Evolutionary conservation across 1,284 basidiomycete species (phyloP), one percentile per base, ranked within the genome.

Genomic region (Caloboletus inedulis): DNA sequence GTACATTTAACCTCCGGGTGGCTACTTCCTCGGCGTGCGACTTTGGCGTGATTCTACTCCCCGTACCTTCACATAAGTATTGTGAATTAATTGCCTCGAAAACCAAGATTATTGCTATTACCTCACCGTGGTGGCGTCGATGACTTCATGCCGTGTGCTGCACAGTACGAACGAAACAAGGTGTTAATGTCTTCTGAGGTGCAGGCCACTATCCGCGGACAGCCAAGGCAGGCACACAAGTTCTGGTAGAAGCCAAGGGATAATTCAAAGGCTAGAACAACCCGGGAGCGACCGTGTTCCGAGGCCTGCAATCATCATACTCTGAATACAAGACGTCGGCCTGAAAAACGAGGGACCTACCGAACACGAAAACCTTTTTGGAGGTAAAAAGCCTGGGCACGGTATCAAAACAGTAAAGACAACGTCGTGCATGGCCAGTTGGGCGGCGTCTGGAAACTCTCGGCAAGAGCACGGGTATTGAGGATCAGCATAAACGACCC

Each of bases 121-220:
- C 53, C 46, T 47, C 60, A 54, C 35, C 12, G 21, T 37, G 2
- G 25, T 35, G 34, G 9, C 31, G 21, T 21, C 27, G 10, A 37
- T 44, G 27, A 43, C 37, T 12, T 25, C 5, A 45, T 41, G 23
- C 18, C 4, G 9, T 30, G 36, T 33, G 30, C 25, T 25, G 34
- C 10, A 8, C 4, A 13, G 10, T 8, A 49, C 16, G 30, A 25
- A 33, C 36, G 23, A 23, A 29, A 29, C 27, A 21, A 29, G 7
- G 39, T 30, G 16, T n/a, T 10, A 3, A 16, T 27, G 7, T 42
- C 29, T 46, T 58, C 44, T 13, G 37, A 44, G n/a, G 18, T 13
- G 37, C 19, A 18, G 18, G 16, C 34, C 30, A 33, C 36, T 27
- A 16, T 48, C 62, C 55, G 55, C 58, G 51, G 60, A 61, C 40